Base-by-base conservation (phyloP, 2,329 filamentous ascomycete genomes). In the Alternaria triticina region DNA sequence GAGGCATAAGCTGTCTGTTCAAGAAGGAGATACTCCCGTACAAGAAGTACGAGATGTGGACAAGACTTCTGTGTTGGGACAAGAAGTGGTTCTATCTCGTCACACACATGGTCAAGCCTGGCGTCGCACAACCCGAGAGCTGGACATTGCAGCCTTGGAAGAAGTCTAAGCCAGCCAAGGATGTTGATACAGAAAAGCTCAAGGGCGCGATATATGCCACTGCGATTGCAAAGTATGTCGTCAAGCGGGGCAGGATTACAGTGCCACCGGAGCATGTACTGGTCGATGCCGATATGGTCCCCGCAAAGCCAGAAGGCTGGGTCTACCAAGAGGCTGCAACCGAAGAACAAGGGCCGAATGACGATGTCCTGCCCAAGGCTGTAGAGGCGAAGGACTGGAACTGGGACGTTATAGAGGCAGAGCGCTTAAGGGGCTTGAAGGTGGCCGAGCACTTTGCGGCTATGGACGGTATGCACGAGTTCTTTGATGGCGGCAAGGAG, bases 231-330 rank as follows among this genome's bases (percentile, higher is more conserved):
- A 80, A 83, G 54, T 86, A 86, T 65, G 84, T 85, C 3, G 81
- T 84, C 62, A 86, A 86, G 73, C 82, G 82, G 65, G 84, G 83
- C 1, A 85, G 95, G 23, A 84, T 96, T 73, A 98, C 95, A 0
- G 88, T 98, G 5, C 89, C 94, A 68, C 94, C 96, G 0, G 91
- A 94, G 70, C 85, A 91, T 50, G 84, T 95, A 8, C 84, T 98
- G 25, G 84, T 87, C 46, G 87, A 90, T 36, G 90, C 90, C 54
- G 89, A 89, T 2, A 83, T 97, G 76, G 82, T 98, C 54, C 96
- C 96, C 0, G 82, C 86, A 61, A 86, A 89, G 51, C 93, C 93
- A 0, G 89, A 86, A 11, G 90, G 89, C 2, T 78, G 75, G 75
- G 68, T 74, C 1, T 78, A 74, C 45, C 62, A 68, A 12, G 65